phyloP scores from a whole-genome alignment of 1,139 yeast species.

The Wickerhamiella infanticola region DNA sequence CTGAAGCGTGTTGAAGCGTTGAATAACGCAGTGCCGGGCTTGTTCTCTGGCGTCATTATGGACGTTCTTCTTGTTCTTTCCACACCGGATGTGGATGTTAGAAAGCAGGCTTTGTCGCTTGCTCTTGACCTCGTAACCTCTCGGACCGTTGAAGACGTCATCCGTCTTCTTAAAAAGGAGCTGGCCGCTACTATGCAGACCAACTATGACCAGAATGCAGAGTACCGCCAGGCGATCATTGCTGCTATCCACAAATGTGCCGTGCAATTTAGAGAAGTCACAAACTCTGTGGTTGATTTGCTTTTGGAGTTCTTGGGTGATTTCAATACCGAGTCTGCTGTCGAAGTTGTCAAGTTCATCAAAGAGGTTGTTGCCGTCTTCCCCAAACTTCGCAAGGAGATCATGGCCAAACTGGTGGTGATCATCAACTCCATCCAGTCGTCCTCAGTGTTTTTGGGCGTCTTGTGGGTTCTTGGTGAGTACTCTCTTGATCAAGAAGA shows the following conservation, averaged over 20 bases:
- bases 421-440: slow-evolving; percentile 58
- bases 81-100: slow-evolving; percentile 81
- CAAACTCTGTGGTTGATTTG: slow-evolving; percentile 78
- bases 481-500: slow-evolving; percentile 59
- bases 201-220: slow-evolving; percentile 56
- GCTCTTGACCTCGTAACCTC: slow-evolving; percentile 65
- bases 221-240: slow-evolving; percentile 79
- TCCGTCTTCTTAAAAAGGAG: slow-evolving; percentile 82
- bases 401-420: slow-evolving; percentile 46
- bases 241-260: slow-evolving; percentile 86
- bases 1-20: slow-evolving; percentile 73
- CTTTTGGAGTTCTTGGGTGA: slow-evolving; percentile 77
- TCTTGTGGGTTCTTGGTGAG: slow-evolving; percentile 94
- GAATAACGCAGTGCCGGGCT: slow-evolving; percentile 62
- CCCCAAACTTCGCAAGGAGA: slow-evolving; percentile 60
- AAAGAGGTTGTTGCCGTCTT: slow-evolving; percentile 90
- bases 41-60: slow-evolving; percentile 69
- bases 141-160: slow-evolving; percentile 89
- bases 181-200: slow-evolving; percentile 52
- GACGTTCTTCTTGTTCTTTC: slow-evolving; percentile 77
- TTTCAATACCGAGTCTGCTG: slow-evolving; percentile 55
- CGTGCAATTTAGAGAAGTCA: slow-evolving; percentile 75
- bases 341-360: slow-evolving; percentile 75
- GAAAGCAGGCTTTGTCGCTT: slow-evolving; percentile 72
- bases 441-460: slow-evolving; percentile 86